phyloP scores from a whole-genome alignment of 352 stramenopile genomes.

The Achlya hypogyna region DNA sequence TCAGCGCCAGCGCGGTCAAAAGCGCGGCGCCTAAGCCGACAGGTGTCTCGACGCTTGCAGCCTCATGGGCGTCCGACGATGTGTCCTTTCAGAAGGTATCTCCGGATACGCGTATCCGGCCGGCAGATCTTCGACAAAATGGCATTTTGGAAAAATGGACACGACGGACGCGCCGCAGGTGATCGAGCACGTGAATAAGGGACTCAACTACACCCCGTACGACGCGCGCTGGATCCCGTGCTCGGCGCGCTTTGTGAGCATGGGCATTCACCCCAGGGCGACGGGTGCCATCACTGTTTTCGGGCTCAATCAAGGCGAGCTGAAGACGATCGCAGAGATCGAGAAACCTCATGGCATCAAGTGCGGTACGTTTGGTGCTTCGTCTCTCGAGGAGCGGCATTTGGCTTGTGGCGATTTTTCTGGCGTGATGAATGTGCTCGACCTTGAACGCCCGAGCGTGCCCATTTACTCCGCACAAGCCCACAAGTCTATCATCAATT shows the following conservation, averaged over 20 bases:
- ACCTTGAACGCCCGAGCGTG: slow-evolving; percentile 70
- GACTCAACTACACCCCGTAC: slow-evolving; percentile 90
- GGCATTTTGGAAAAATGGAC: slow-evolving; percentile 63
- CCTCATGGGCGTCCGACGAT: too few relatives aligned
- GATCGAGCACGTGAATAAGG: slow-evolving; percentile 93
- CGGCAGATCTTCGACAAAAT: neutral
- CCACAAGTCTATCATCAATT: slow-evolving; percentile 92
- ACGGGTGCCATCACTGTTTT: slow-evolving; percentile 89
- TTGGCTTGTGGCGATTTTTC: slow-evolving; percentile 75
- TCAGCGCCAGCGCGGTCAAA: too few relatives aligned
- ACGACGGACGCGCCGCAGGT: slow-evolving; percentile 94
- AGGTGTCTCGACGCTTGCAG: too few relatives aligned
- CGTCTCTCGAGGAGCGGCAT: slow-evolving; percentile 80
- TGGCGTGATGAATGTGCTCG: slow-evolving; percentile 72
- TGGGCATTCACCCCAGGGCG: slow-evolving; percentile 89
- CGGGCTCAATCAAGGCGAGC: slow-evolving; percentile 83
- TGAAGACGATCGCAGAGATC: slow-evolving; percentile 51
- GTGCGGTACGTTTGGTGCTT: slow-evolving; percentile 93
- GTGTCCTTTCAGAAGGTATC: neutral
- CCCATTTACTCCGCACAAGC: slow-evolving; percentile 85
- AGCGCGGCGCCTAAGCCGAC: too few relatives aligned
- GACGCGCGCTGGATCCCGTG: slow-evolving; percentile 93
- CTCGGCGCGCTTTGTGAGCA: slow-evolving; percentile 87
- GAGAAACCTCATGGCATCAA: slow-evolving; percentile 91
- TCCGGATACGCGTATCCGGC: neutral